Evolutionary conservation across 2,329 filamentous ascomycete species (phyloP).

Genomic region (Drechslerella dactyloides): DNA sequence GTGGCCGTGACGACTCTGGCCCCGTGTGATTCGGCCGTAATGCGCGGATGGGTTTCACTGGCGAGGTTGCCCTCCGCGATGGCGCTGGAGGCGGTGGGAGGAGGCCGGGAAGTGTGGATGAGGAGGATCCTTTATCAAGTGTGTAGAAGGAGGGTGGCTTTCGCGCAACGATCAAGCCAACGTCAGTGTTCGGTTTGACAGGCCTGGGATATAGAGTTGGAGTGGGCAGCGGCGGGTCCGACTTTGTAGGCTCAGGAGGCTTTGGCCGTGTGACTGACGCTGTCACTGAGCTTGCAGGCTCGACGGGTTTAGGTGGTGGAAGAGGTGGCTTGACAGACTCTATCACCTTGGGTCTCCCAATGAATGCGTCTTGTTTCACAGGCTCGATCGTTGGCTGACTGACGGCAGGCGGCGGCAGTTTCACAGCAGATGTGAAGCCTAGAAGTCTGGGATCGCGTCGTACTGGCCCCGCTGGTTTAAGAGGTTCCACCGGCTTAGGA

Average conservation of each 20-base stretch:
- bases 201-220: slow-evolving; percentile 28
- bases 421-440: slow-evolving; percentile 32
- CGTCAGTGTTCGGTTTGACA: slow-evolving; percentile 24
- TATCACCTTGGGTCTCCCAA: slow-evolving; percentile 1
- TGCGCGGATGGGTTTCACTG: slow-evolving; percentile 14
- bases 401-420: slow-evolving; percentile 27
- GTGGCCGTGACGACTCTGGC: slow-evolving; percentile 32
- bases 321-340: slow-evolving; percentile 24
- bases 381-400: slow-evolving; percentile 11
- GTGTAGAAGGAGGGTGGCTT: slow-evolving; percentile 29
- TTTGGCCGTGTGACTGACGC: neutral
- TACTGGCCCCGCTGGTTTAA: slow-evolving; percentile 3
- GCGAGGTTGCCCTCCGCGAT: slow-evolving; percentile 4
- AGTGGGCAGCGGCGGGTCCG: slow-evolving; percentile 13
- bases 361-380: slow-evolving; percentile 17
- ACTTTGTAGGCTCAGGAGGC: neutral
- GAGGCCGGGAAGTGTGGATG: slow-evolving; percentile 4
- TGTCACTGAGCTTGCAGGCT: slow-evolving; percentile 13
- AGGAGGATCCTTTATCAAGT: slow-evolving; percentile 23
- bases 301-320: slow-evolving; percentile 9
- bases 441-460: slow-evolving; percentile 35
- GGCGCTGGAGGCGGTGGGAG: slow-evolving; percentile 12
- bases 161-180: slow-evolving; percentile 34
- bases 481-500: slow-evolving; percentile 15
- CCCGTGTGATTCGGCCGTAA: slow-evolving; percentile 30